A percentile compares a stretch with the other conserved stretches of the same genome.
Evolutionary conservation across 371 early-diverging fungal species (phyloP).

Genomic region (Syncephalis plumigaleata): DNA sequence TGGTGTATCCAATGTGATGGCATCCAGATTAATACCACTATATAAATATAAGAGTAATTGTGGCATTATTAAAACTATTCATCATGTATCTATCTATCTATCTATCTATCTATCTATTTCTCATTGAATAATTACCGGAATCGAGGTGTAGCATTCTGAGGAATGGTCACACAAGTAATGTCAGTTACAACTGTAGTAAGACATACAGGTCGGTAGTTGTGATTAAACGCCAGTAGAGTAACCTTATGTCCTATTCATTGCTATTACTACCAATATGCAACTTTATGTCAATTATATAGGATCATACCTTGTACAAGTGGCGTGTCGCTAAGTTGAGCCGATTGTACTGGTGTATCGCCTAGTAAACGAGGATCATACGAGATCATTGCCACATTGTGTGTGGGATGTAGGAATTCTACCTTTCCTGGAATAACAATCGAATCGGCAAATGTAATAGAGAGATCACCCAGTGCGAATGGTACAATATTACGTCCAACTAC

Average conservation of each 20-base stretch:
- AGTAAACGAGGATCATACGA: slow-evolving; percentile 54
- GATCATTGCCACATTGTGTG: slow-evolving; percentile 57
- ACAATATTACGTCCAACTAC: slow-evolving; percentile 50
- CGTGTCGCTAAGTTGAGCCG: slow-evolving; percentile 36
- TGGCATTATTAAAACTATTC: not conserved
- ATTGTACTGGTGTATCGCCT: slow-evolving; percentile 48
- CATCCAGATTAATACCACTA: slow-evolving; percentile 50
- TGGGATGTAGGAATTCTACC: slow-evolving; percentile 69
- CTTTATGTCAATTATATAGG: not conserved
- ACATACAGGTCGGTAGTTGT: slow-evolving; percentile 57
- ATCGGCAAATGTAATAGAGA: slow-evolving; percentile 58
- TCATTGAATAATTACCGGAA: slow-evolving; percentile 25
- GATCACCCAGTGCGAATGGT: slow-evolving; percentile 53
- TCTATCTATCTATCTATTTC: not conserved
- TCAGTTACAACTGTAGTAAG: slow-evolving; percentile 60
- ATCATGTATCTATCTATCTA: no score
- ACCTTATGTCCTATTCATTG: slow-evolving; percentile 38
- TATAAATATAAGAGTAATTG: not conserved
- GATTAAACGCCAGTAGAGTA: slow-evolving; percentile 55
- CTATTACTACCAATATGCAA: no score
- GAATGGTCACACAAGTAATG: slow-evolving; percentile 59
- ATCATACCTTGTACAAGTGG: slow-evolving; percentile 40
- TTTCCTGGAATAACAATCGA: slow-evolving; percentile 58
- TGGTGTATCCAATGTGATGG: slow-evolving; percentile 75
- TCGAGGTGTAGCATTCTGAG: slow-evolving; percentile 62